Evolutionary conservation across 2,329 filamentous ascomycete genomes (phyloP).

Genomic region (Neofusicoccum sp.): DNA sequence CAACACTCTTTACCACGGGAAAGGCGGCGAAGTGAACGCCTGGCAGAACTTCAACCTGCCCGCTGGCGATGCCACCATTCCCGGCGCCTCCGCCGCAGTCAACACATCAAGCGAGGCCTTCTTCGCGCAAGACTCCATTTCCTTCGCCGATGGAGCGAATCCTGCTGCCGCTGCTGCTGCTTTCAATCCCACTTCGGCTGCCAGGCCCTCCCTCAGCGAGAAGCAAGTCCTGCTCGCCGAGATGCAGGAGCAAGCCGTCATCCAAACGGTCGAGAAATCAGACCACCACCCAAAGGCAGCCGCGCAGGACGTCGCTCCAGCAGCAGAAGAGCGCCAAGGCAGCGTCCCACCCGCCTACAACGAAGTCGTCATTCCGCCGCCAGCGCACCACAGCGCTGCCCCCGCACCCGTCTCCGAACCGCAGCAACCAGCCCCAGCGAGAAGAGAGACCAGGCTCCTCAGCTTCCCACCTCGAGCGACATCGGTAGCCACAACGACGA

Average conservation of each 20-base stretch:
- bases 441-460: neutral
- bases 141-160: neutral
- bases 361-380: neutral
- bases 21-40: constrained; percentile 2
- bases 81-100: neutral
- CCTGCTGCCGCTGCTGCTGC: too few relatives aligned
- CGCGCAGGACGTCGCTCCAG: neutral
- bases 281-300: neutral
- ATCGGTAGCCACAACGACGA: neutral
- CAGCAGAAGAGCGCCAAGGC: neutral
- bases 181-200: neutral
- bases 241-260: neutral
- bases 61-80: neutral
- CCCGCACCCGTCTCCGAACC: neutral
- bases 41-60: neutral
- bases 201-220: neutral
- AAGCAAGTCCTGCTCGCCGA: neutral
- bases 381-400: neutral
- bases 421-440: too few relatives aligned
- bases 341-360: neutral
- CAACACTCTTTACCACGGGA: neutral
- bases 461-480: neutral
- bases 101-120: neutral
- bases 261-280: neutral
- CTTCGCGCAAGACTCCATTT: neutral